A percentile compares a stretch with the other conserved stretches of the same genome.
Conservation (phyloP, 257 asterid species). For the Nicotiana undulata region DNA sequence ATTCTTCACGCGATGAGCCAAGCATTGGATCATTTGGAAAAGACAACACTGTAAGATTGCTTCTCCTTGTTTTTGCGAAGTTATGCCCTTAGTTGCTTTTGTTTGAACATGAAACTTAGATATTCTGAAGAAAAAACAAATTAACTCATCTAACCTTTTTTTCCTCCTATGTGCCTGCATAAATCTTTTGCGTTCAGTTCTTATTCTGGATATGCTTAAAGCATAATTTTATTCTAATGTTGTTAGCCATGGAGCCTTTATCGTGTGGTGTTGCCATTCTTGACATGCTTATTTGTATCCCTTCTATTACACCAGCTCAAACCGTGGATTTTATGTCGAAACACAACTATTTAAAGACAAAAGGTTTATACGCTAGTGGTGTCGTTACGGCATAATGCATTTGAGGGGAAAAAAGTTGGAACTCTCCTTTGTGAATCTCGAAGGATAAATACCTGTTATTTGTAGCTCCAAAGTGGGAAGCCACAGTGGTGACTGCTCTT, state of each 20-base stretch:
- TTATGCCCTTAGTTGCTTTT: not conserved
- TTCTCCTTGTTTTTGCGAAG: constrained; percentile 6
- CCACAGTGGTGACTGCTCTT: not conserved
- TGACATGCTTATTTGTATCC: not conserved
- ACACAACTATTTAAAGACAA: not conserved
- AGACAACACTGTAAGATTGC: constrained; percentile 11
- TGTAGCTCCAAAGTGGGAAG: not conserved
- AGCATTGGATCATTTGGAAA: constrained; percentile 7
- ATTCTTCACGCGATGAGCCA: constrained; percentile 11
- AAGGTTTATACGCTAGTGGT: not conserved
- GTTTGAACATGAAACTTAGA: not conserved
- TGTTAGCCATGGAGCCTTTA: not conserved
- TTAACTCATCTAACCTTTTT: not conserved
- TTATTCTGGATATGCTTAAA: not conserved
- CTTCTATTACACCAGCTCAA: too few relatives aligned
- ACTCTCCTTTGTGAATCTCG: not conserved
- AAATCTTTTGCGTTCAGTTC: not conserved
- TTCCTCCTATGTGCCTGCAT: not conserved
- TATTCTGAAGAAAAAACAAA: not conserved
- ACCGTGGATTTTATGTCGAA: not conserved
- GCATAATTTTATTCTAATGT: not conserved
- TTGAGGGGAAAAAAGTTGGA: not conserved
- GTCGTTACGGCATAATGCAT: not conserved
- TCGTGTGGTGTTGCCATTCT: not conserved
- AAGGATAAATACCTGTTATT: not conserved